A percentile compares a stretch with the other conserved stretches of the same genome.
phyloP scores from a whole-genome alignment of 2,329 filamentous ascomycete species.

The Fusarium veterinarium region DNA sequence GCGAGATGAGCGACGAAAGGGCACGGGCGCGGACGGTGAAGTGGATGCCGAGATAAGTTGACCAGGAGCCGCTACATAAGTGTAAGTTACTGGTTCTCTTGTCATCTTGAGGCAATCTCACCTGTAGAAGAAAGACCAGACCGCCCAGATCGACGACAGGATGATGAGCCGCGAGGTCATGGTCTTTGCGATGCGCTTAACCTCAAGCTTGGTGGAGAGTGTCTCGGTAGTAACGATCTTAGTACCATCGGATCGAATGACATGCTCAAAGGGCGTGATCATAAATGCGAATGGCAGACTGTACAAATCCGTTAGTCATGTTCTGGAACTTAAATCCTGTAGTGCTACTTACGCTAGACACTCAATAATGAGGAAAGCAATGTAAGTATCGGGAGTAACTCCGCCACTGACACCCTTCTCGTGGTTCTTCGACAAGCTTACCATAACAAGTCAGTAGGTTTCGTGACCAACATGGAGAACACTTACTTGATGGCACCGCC shows the following conservation, averaged over 20 bases:
- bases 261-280: slow-evolving; percentile 11
- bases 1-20: slow-evolving; percentile 8
- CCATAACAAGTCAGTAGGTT: accelerated
- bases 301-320: no score
- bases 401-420: slow-evolving; percentile 9
- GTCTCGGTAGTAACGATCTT: slow-evolving; percentile 11
- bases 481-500: slow-evolving; percentile 14
- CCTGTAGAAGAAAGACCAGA: slow-evolving; percentile 22
- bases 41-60: slow-evolving; percentile 13
- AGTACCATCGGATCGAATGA: slow-evolving; percentile 13
- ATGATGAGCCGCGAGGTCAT: slow-evolving; percentile 13
- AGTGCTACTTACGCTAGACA: not conserved
- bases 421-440: slow-evolving; percentile 9
- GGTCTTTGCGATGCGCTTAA: slow-evolving; percentile 11
- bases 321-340: accelerated
- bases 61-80: not conserved
- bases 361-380: slow-evolving; percentile 15
- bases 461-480: accelerated
- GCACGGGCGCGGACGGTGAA: slow-evolving; percentile 12
- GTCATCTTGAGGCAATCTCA: accelerated
- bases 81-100: accelerated
- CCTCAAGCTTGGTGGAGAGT: slow-evolving; percentile 8
- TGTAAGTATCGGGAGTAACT: slow-evolving; percentile 10
- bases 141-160: not conserved
- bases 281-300: slow-evolving; percentile 11